Conservation (phyloP, 139 green algal species). For the Ettlia oleoabundans region DNA sequence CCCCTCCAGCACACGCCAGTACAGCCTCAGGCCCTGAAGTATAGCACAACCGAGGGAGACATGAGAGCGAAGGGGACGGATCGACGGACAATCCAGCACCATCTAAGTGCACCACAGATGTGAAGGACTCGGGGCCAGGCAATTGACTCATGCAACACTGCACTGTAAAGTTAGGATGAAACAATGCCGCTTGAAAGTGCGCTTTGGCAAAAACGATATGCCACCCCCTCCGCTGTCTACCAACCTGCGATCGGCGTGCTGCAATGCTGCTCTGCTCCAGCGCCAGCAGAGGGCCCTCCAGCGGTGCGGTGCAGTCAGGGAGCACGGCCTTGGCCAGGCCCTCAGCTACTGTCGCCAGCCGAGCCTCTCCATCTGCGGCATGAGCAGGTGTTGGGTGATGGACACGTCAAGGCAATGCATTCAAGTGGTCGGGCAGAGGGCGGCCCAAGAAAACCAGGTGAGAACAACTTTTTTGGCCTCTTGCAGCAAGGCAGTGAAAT, state of each 20-base stretch:
- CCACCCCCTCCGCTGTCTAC: too few species aligned
- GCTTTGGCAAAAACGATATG: too few species aligned
- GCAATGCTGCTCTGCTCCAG: slow-evolving; percentile 15
- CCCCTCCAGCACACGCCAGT: slow-evolving; percentile 10
- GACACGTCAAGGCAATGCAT: background rate
- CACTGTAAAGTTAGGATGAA: too few species aligned
- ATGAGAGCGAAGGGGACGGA: too few species aligned
- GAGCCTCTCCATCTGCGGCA: background rate
- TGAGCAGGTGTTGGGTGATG: background rate
- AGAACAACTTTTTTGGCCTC: background rate
- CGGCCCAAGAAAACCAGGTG: background rate
- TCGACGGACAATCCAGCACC: too few species aligned
- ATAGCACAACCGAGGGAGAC: too few species aligned
- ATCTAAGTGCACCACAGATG: too few species aligned
- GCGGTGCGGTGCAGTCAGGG: background rate
- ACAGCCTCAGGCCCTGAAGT: slow-evolving; percentile 17
- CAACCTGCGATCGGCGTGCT: background rate
- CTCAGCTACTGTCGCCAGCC: background rate
- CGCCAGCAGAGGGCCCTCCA: background rate
- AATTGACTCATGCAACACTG: too few species aligned
- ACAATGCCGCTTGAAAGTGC: too few species aligned
- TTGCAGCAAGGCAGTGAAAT: background rate
- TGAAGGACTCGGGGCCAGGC: too few species aligned
- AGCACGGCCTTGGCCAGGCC: background rate
- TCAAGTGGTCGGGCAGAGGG: background rate